phyloP scores from a whole-genome alignment of 495 filamentous ascomycete species.

The Podospora bellae-mahoneyi region DNA sequence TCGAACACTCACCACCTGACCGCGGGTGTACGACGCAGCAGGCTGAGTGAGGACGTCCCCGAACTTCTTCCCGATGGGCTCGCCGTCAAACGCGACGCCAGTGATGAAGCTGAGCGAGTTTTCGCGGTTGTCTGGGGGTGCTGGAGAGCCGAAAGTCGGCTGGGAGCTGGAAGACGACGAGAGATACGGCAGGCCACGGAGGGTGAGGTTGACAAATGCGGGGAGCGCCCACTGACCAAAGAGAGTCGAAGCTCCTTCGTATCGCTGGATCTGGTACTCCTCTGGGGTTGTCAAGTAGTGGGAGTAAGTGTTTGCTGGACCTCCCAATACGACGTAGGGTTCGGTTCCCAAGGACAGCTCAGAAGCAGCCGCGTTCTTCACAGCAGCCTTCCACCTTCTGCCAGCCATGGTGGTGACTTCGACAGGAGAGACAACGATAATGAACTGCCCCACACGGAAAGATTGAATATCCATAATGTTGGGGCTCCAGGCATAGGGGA shows the following conservation, averaged over 20 bases:
- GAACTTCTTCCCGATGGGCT: slow-evolving; percentile 64
- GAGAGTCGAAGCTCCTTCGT: slow-evolving; percentile 93
- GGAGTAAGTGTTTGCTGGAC: slow-evolving; percentile 88
- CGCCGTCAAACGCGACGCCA: slow-evolving; percentile 69
- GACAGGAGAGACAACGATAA: slow-evolving; percentile 80
- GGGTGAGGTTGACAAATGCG: slow-evolving; percentile 82
- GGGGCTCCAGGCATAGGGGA: slow-evolving; percentile 82
- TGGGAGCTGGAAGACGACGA: slow-evolving; percentile 44
- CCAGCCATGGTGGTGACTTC: slow-evolving; percentile 96
- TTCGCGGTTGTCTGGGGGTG: slow-evolving; percentile 75
- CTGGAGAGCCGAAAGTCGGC: slow-evolving; percentile 54
- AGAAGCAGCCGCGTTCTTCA: slow-evolving; percentile 50
- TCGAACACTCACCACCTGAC: slow-evolving; percentile 60
- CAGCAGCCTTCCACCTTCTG: slow-evolving; percentile 78
- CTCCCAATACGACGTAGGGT: slow-evolving; percentile 67
- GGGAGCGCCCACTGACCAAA: slow-evolving; percentile 80
- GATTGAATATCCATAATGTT: slow-evolving; percentile 92
- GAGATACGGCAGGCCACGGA: slow-evolving; percentile 68
- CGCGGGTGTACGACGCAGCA: slow-evolving; percentile 52
- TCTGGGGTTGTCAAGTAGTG: slow-evolving; percentile 90
- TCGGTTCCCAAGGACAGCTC: slow-evolving; percentile 31
- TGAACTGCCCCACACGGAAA: slow-evolving; percentile 83
- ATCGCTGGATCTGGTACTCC: slow-evolving; percentile 86
- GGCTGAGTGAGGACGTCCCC: slow-evolving; percentile 64
- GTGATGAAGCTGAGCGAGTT: slow-evolving; percentile 74